Percentiles rank a stretch among this genome's conserved stretches.
phyloP scores from a whole-genome alignment of 371 early-diverging fungal species.

The Mucor indicus region DNA sequence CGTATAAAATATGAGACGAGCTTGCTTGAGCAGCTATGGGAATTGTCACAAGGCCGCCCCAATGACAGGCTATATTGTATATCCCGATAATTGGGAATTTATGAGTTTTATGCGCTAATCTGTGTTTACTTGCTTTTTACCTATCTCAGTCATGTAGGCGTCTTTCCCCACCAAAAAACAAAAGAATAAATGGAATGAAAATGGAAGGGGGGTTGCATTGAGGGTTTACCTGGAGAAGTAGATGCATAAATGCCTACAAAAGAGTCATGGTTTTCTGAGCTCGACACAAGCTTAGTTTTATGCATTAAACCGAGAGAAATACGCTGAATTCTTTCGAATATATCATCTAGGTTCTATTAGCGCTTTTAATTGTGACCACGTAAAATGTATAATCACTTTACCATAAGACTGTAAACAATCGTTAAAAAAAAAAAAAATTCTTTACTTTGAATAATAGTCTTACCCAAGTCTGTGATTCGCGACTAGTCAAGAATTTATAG shows the following conservation, averaged over 20 bases:
- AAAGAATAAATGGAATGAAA: no score
- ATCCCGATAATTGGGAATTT: not conserved
- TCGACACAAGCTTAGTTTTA: slow-evolving; percentile 23
- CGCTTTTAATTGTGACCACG: no score
- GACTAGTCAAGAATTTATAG: no score
- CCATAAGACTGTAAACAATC: no score
- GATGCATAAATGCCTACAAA: slow-evolving; percentile 42
- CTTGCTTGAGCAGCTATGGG: slow-evolving; percentile 27
- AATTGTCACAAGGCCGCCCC: slow-evolving; percentile 24
- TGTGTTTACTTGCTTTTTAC: not conserved
- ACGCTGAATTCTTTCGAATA: not conserved
- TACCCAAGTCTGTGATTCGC: no score
- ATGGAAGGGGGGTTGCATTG: not conserved
- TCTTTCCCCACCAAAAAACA: not conserved
- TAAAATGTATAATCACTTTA: no score
- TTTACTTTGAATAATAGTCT: no score
- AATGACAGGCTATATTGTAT: slow-evolving; percentile 16
- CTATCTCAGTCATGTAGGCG: slow-evolving; percentile 11
- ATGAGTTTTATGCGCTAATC: no score
- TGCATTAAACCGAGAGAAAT: slow-evolving; percentile 5
- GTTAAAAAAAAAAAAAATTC: no score
- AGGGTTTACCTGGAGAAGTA: slow-evolving; percentile 31
- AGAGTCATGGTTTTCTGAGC: slow-evolving; percentile 19
- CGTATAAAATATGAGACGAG: slow-evolving; percentile 11
- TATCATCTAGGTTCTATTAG: not conserved